Conservation (phyloP, 73 alveolate genomes). For the Paramecium biaurelia region DNA sequence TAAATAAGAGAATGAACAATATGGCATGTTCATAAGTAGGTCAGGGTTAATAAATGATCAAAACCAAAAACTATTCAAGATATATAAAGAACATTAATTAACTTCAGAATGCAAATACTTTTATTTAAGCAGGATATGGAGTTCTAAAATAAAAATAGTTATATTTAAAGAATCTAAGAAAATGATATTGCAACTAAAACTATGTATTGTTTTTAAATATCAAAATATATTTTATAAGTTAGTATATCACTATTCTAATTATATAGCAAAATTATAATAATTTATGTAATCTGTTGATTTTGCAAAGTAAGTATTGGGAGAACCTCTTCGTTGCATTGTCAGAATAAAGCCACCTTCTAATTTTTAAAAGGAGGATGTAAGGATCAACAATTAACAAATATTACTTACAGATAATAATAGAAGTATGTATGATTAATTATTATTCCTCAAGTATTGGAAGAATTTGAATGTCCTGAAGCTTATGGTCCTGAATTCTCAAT, state of each 20-base stretch:
- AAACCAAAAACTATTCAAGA: neutral
- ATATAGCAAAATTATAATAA: neutral
- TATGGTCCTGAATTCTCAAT: neutral
- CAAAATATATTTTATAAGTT: neutral
- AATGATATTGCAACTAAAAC: neutral
- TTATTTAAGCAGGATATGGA: neutral
- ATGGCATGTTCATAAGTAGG: neutral
- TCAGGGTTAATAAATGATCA: neutral
- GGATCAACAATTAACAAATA: conserved; percentile 25
- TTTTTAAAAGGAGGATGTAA: conserved; percentile 50
- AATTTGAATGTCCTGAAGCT: neutral
- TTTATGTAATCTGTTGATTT: neutral
- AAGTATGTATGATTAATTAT: neutral
- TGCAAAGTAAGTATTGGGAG: neutral
- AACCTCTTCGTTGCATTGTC: neutral
- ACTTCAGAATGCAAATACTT: neutral
- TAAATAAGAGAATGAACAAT: neutral
- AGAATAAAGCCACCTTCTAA: neutral
- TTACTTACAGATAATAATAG: conserved; percentile 34
- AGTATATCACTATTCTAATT: neutral
- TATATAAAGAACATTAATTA: neutral
- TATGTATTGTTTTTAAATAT: neutral
- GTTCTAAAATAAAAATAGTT: neutral
- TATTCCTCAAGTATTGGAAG: neutral
- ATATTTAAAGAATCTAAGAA: neutral